These are phyloP conservation scores for Beauveria rudraprayagi DNA, from an alignment of 2,329 filamentous ascomycete genomes.

Conservation along the genomic window DNA sequence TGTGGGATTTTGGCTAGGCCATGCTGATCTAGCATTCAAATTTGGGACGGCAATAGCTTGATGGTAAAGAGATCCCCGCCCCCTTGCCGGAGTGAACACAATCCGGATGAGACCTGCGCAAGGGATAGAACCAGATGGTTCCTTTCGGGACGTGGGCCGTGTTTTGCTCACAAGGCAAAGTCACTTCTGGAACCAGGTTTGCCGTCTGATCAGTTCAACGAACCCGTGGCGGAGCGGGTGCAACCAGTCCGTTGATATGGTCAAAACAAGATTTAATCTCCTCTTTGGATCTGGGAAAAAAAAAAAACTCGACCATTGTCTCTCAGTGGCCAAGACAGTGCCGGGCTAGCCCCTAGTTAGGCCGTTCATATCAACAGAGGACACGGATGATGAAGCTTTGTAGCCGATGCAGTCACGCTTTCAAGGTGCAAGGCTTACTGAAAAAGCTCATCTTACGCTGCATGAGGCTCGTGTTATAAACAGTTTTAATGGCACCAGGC, in stretches of 20 bases:
- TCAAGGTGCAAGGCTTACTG: not conserved
- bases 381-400: not conserved
- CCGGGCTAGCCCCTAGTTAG: not conserved
- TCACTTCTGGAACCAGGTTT: not conserved
- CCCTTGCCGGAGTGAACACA: not conserved
- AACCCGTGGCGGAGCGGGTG: not conserved
- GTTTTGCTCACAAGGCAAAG: not conserved
- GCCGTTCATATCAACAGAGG: not conserved
- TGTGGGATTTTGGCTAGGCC: not conserved
- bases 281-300: not conserved
- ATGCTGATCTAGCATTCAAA: not conserved
- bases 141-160: not conserved
- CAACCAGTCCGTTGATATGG: not conserved
- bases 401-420: not conserved
- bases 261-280: not conserved
- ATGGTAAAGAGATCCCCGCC: not conserved
- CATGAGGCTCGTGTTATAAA: not conserved
- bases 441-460: not conserved
- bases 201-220: not conserved
- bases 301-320: not conserved
- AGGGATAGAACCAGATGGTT: constrained; percentile 5
- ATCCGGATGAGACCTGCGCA: constrained; percentile 2
- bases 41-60: not conserved
- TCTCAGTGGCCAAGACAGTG: not conserved
- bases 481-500: not conserved